Base-by-base conservation (phyloP, 495 filamentous ascomycete genomes). In the Trichoderma orchidacearum region DNA sequence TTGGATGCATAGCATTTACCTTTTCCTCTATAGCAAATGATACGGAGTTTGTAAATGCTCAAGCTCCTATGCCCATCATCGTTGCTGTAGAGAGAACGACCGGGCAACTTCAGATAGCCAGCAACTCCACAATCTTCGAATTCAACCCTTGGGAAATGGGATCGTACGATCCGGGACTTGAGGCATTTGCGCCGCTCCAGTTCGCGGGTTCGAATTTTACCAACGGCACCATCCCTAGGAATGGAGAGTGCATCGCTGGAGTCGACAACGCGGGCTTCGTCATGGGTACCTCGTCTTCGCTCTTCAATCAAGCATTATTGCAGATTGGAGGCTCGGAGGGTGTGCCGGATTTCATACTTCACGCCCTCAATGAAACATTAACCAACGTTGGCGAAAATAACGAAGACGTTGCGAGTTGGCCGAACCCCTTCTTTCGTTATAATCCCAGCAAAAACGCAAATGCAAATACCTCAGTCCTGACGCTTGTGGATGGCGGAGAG, bases 61-160 rank as follows among this genome's bases (percentile, higher is more conserved):
- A 82, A 38, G 80, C 83, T 31, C 92, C 92, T 7, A 81, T 96
- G 75, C 93, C 93, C 0, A 75, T 97, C 38, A 64, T 96, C 9
- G 81, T 96, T 7, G 78, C 87, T 0, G 86, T 94, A 64, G 84
- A 78, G 31, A 81, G 90, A 30, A 74, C 78, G 30, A 87, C 88
- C 0, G 81, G 78, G 3, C 78, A 86, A 34, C 64, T 63, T 2
- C 67, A 89, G 36, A 68, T 95, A 30, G 77, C 86, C 3, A 66
- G 80, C 41, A 95, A 95, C 64, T 76, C 89, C 0, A 95, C 92
- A 3, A 80, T 93, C 50, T 87, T 77, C 59, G 90, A 94, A 63
- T 89, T 95, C 75, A 93, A 85, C 65, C 89, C 93, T 0, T 94
- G 78, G 68, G 92, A 97, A 61, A 79, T 95, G 55, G 92, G 92